Conservation (phyloP, 768 basidiomycete species). For the Pulveroboletus sp. region DNA sequence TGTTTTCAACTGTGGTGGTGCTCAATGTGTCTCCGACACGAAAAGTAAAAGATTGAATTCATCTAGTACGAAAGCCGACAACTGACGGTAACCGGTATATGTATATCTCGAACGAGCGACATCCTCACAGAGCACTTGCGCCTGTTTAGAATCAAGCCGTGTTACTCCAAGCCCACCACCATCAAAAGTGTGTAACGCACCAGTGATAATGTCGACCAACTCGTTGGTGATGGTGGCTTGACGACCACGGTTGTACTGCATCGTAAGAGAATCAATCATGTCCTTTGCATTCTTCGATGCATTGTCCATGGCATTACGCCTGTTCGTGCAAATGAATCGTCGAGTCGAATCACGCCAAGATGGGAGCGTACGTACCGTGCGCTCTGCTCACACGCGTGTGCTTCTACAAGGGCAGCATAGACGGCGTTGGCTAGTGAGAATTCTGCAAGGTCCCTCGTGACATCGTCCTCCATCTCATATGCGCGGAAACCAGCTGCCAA, state of each 20-base stretch:
- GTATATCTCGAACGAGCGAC: conserved; percentile 7
- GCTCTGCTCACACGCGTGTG: conserved; percentile 91
- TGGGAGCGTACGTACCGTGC: conserved; percentile 54
- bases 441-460: conserved; percentile 88
- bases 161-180: conserved; percentile 1
- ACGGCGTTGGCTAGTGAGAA: conserved; percentile 96
- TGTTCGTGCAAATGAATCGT: conserved; percentile 1
- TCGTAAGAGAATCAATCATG: conserved; percentile 83
- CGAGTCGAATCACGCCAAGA: too few species aligned
- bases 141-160: conserved; percentile 24
- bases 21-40: neutral
- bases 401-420: conserved; percentile 90
- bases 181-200: conserved; percentile 37
- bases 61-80: conserved; percentile 19
- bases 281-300: conserved; percentile 97
- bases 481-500: conserved; percentile 77
- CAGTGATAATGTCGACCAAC: conserved; percentile 88
- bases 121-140: conserved; percentile 44
- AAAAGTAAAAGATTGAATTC: conserved; percentile 7
- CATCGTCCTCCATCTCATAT: conserved; percentile 98
- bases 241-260: conserved; percentile 98
- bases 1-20: neutral
- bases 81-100: conserved; percentile 10
- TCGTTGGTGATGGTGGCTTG: conserved; percentile 98
- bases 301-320: conserved; percentile 99